Evolutionary conservation across 441 rosid species (phyloP), one percentile per base, ranked within the genome.

Genomic region (Populus hybrid): DNA sequence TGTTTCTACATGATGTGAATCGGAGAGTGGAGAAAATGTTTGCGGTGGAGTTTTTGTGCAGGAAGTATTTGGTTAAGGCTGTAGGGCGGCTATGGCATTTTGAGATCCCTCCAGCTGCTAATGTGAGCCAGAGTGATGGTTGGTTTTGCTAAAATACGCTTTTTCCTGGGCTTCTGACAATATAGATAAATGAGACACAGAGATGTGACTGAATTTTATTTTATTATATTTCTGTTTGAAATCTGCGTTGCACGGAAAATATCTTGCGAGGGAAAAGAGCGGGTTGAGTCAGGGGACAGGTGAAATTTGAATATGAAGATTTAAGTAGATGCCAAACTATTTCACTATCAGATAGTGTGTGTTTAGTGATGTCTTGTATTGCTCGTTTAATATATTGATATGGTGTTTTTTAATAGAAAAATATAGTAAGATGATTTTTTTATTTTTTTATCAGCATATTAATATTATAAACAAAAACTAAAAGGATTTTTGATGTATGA

Each of bases 51-150:
- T 89, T 88, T 67, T 59, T 90, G 74, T 88, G 94, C 30, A 74
- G 80, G 71, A 87, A 87, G 77, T 74, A 88, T 69, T 61, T 83
- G 73, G 90, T 87, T 36, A 82, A 88, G 64, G 81, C 82, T 3
- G 85, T 80, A 0, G 91, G 88, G 7, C 81, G 91, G 75, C 77
- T 90, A 8, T 90, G 92, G 94, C 90, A 90, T 76, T 90, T 90
- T 28, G 87, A 85, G 79, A 85, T 90, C 0, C 90, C 94, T 6
- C 36, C 92, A 1, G 86, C 84, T 10, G 42, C 75, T 9, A 77
- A 82, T 74, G 30, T 18, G 57, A 83, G 74, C 77, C 46, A 3
- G 0, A n/a, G 14, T 23, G 59, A 46, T 18, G 57, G 28, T 1
- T 69, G 30, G 35, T 81, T 77, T 68, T 64, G 78, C 75, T 78